Percentiles rank a stretch among this genome's conserved stretches.
Evolutionary conservation across 768 basidiomycete species (phyloP).

Genomic region (Suillus spraguei): DNA sequence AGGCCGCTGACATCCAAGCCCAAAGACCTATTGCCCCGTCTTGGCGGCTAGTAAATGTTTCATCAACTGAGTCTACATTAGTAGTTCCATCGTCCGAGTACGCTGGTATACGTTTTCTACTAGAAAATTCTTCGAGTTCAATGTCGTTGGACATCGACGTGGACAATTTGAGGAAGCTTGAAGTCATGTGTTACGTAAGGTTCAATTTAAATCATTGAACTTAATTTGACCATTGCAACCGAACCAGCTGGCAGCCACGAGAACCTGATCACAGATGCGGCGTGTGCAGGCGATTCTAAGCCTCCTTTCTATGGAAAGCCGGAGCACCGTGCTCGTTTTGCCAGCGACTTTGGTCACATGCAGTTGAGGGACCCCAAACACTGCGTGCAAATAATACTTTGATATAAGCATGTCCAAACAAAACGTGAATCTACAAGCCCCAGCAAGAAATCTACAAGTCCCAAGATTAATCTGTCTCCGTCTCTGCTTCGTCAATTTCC

Average conservation of each 20-base stretch:
- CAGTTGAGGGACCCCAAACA: too few relatives aligned
- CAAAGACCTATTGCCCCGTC: conserved; percentile 37
- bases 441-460: too few relatives aligned
- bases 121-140: conserved; percentile 44
- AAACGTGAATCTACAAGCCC: too few relatives aligned
- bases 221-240: not conserved
- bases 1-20: conserved; percentile 39
- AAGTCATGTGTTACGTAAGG: not conserved
- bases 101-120: conserved; percentile 10
- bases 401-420: too few relatives aligned
- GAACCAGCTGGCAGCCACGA: not conserved
- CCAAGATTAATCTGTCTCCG: too few relatives aligned
- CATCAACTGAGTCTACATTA: conserved; percentile 14
- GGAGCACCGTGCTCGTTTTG: too few relatives aligned
- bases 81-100: conserved; percentile 16
- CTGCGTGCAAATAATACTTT: too few relatives aligned
- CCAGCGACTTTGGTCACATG: too few relatives aligned
- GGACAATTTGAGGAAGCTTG: not conserved
- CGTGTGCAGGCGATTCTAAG: not conserved
- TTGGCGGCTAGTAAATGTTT: conserved; percentile 18
- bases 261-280: not conserved
- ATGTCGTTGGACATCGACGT: conserved; percentile 34
- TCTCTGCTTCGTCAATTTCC: too few relatives aligned
- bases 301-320: too few relatives aligned
- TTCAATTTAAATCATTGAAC: not conserved